These are phyloP conservation scores for Pseudoperonospora humuli DNA, from an alignment of 352 stramenopile species.

Conservation along the genomic window DNA sequence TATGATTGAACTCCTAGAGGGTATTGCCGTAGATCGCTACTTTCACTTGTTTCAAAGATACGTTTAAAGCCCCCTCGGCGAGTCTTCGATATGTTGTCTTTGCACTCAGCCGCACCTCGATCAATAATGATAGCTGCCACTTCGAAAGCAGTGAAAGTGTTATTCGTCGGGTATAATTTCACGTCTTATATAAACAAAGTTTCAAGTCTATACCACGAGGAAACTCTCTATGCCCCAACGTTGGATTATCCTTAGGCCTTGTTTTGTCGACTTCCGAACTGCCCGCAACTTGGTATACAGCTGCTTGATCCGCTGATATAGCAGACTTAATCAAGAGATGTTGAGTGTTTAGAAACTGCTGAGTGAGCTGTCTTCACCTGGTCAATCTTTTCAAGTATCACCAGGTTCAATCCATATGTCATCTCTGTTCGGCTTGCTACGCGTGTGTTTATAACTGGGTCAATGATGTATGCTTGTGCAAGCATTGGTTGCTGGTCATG, in stretches of 20 bases:
- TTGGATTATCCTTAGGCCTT: not conserved
- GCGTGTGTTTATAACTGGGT: not conserved
- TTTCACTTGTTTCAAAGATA: not conserved
- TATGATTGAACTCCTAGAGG: not conserved
- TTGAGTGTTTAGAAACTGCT: not conserved
- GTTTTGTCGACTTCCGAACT: not conserved
- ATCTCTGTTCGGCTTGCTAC: not conserved
- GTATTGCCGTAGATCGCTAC: slow-evolving; percentile 3
- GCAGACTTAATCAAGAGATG: not conserved
- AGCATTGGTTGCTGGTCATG: not conserved
- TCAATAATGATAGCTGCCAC: slow-evolving; percentile 3
- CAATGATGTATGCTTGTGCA: slow-evolving; percentile 9
- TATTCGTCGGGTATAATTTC: not conserved
- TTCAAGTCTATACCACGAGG: not conserved
- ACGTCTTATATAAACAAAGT: not conserved
- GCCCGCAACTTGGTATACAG: not conserved
- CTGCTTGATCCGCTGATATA: not conserved
- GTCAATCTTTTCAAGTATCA: not conserved
- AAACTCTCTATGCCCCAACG: not conserved
- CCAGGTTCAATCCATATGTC: not conserved
- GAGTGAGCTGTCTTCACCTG: not conserved
- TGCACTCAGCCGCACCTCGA: not conserved
- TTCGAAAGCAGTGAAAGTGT: slow-evolving; percentile 1
- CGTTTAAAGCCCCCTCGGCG: not conserved
- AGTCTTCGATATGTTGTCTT: not conserved